These are phyloP conservation scores for Ceratocystis ficicola DNA, from an alignment of 2,329 filamentous ascomycete species.

Conservation along the genomic window DNA sequence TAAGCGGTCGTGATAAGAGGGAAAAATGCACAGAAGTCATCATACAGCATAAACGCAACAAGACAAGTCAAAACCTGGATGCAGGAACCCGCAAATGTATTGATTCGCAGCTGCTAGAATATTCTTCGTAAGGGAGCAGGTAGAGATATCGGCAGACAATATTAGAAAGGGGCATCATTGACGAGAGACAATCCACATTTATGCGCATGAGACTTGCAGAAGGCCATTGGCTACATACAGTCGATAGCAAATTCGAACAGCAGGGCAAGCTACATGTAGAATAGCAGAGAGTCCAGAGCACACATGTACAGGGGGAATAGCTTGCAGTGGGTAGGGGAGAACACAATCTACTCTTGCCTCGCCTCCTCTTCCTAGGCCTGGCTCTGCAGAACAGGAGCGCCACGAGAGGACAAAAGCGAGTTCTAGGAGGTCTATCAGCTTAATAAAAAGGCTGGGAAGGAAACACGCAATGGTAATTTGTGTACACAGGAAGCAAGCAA, in stretches of 20 bases:
- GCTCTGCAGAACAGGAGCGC: too few relatives aligned
- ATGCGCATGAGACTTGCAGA: background rate
- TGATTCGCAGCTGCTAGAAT: background rate
- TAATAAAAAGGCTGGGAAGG: too few relatives aligned
- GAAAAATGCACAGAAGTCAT: background rate
- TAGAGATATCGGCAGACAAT: background rate
- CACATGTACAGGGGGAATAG: too few relatives aligned
- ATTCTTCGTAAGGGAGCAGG: background rate
- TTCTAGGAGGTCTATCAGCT: too few relatives aligned
- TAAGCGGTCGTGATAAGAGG: background rate
- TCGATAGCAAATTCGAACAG: background rate
- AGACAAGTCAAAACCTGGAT: background rate
- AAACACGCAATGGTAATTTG: too few relatives aligned
- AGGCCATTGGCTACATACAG: background rate
- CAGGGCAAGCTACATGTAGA: background rate
- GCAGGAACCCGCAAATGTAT: background rate
- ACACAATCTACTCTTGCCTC: too few relatives aligned
- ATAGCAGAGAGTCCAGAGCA: too few relatives aligned
- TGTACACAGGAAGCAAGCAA: too few relatives aligned
- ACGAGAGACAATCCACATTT: background rate
- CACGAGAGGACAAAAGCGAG: too few relatives aligned
- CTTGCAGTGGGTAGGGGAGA: too few relatives aligned
- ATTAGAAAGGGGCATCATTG: background rate
- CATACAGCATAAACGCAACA: background rate
- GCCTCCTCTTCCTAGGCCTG: too few relatives aligned